Evolutionary conservation across 441 rosid species (phyloP).

Genomic region (Isatis lusitanica): DNA sequence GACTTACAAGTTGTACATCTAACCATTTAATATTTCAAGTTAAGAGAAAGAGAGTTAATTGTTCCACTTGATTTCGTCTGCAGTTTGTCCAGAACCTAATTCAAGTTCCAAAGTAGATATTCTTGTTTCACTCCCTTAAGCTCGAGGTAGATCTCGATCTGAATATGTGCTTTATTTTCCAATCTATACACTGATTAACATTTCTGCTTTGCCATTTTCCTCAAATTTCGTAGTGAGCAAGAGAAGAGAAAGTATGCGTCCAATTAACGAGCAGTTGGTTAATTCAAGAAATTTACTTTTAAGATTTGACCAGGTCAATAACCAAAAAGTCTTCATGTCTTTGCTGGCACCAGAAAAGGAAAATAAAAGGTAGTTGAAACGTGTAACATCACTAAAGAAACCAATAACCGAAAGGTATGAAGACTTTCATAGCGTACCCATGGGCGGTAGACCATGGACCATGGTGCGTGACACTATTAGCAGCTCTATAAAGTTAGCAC

Average conservation of each 20-base stretch:
- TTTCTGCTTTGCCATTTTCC: background rate
- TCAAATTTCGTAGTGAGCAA: background rate
- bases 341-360: too few relatives aligned
- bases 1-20: too few relatives aligned
- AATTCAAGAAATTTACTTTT: background rate
- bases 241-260: background rate
- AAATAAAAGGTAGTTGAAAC: background rate
- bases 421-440: slow-evolving; percentile 8
- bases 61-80: background rate
- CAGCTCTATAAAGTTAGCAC: background rate
- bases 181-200: background rate
- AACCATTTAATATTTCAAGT: background rate
- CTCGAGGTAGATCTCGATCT: slow-evolving; percentile 11
- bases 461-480: slow-evolving; percentile 19
- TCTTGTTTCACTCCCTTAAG: slow-evolving; percentile 14
- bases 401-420: background rate
- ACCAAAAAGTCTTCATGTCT: too few relatives aligned
- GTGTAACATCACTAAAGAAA: background rate
- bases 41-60: slow-evolving; percentile 1
- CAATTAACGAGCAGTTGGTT: background rate
- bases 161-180: background rate
- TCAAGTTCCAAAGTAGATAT: slow-evolving; percentile 31
- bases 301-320: background rate
- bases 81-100: background rate
- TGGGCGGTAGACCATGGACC: background rate